These are phyloP conservation scores for Tremellales sp. DNA, from an alignment of 1,284 basidiomycete species.

Conservation along the genomic window DNA sequence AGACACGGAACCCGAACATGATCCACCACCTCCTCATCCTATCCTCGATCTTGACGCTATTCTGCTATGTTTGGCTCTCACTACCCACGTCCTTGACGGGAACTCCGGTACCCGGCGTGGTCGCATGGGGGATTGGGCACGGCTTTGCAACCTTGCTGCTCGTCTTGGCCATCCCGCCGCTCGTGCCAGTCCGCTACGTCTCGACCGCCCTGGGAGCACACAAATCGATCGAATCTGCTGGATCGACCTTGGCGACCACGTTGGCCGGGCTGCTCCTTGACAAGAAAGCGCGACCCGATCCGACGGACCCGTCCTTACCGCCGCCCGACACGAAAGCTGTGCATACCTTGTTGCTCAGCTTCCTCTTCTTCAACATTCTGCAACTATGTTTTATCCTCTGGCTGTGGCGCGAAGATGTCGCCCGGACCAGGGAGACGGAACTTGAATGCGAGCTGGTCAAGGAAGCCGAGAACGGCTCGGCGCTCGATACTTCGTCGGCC, in stretches of 20 bases:
- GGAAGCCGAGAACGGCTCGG: slow-evolving; percentile 7
- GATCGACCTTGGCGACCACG: slow-evolving; percentile 56
- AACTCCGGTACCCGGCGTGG: slow-evolving; percentile 59
- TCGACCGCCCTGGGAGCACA: slow-evolving; percentile 3
- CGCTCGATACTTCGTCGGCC: not conserved
- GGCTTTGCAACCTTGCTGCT: slow-evolving; percentile 6
- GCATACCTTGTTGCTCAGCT: slow-evolving; percentile 55
- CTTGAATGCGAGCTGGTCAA: slow-evolving; percentile 15
- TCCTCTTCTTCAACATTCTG: slow-evolving; percentile 57
- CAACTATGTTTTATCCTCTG: slow-evolving; percentile 56
- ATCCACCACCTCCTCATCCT: slow-evolving; percentile 56
- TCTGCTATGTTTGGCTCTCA: slow-evolving; percentile 62
- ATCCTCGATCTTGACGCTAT: slow-evolving; percentile 59
- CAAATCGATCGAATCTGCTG: slow-evolving; percentile 1
- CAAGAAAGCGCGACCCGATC: too few relatives aligned
- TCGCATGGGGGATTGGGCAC: slow-evolving; percentile 59
- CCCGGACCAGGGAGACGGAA: slow-evolving; percentile 33
- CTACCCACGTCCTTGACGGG: slow-evolving; percentile 57
- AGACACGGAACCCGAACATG: slow-evolving; percentile 31
- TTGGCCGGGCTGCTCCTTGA: slow-evolving; percentile 62
- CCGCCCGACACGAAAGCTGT: slow-evolving; percentile 39
- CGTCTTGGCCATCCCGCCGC: not conserved
- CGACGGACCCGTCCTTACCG: not conserved
- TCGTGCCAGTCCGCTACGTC: slow-evolving; percentile 3
- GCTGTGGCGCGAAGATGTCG: slow-evolving; percentile 52